Evolutionary conservation across 176 grass and related monocot species (phyloP).

Genomic region (Miscanthus lutarioriparius): DNA sequence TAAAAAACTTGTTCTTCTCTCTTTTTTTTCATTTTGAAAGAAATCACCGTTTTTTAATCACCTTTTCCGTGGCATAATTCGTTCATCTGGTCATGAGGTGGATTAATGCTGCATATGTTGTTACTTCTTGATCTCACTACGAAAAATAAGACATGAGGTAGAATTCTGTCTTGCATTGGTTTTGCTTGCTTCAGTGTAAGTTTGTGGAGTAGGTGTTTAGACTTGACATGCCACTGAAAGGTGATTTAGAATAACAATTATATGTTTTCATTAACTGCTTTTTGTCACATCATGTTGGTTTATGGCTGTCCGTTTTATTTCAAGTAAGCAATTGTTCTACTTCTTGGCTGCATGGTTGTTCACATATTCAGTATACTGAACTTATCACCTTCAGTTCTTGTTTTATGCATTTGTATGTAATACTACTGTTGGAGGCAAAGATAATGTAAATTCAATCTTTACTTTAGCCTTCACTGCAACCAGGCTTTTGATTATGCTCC

Average conservation of each 20-base stretch:
- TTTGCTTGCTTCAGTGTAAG: not conserved
- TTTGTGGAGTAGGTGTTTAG: slow-evolving; percentile 18
- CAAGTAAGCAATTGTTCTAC: slow-evolving; percentile 14
- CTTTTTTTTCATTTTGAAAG: not conserved
- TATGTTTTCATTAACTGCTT: not conserved
- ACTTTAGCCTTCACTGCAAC: not conserved
- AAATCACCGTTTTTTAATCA: not conserved
- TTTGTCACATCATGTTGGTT: not conserved
- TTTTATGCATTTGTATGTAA: slow-evolving; percentile 28
- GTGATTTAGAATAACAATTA: not conserved
- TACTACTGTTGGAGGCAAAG: slow-evolving; percentile 11
- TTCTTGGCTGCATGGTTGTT: slow-evolving; percentile 23
- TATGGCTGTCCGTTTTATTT: not conserved
- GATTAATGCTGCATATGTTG: slow-evolving; percentile 7
- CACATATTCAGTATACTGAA: slow-evolving; percentile 10
- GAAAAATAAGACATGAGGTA: slow-evolving; percentile 10
- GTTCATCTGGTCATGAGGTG: not conserved
- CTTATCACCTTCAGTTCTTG: slow-evolving; percentile 6
- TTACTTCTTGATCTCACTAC: not conserved
- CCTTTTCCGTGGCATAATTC: not conserved
- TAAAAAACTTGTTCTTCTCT: not conserved
- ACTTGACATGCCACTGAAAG: slow-evolving; percentile 5
- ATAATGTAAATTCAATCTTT: not conserved
- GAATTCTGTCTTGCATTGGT: not conserved
- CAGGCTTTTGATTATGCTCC: not conserved